Conservation (phyloP, 495 filamentous ascomycete species). For the Wilcoxina mikolae region DNA sequence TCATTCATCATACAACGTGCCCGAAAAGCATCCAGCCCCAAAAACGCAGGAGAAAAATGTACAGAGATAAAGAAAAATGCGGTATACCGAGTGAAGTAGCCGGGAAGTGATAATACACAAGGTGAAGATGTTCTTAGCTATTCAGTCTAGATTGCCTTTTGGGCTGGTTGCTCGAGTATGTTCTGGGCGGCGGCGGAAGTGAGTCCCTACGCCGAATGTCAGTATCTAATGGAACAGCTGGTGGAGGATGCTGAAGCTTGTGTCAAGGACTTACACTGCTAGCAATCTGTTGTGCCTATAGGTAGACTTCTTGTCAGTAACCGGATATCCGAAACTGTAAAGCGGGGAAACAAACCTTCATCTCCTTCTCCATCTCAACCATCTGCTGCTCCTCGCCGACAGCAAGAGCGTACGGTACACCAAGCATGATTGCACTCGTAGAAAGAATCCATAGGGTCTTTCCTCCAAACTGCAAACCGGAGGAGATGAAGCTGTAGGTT, state of each 20-base stretch:
- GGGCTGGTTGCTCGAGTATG: background rate
- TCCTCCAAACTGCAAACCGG: slow-evolving; percentile 51
- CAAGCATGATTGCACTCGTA: slow-evolving; percentile 74
- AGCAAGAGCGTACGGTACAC: slow-evolving; percentile 83
- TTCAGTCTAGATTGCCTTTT: too few species aligned
- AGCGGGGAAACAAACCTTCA: slow-evolving; percentile 44
- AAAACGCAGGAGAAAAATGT: slow-evolving; percentile 3
- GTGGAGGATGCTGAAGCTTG: background rate
- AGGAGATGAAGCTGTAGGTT: slow-evolving; percentile 44
- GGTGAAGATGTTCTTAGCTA: background rate
- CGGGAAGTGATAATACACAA: background rate
- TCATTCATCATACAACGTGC: background rate
- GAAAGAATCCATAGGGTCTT: slow-evolving; percentile 77
- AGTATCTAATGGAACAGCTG: background rate
- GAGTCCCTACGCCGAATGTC: background rate
- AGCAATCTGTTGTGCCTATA: slow-evolving; percentile 9
- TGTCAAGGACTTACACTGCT: background rate
- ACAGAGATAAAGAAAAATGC: background rate
- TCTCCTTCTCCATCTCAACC: slow-evolving; percentile 90
- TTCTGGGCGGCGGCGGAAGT: background rate
- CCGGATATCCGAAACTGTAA: background rate
- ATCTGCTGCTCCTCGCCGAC: slow-evolving; percentile 91
- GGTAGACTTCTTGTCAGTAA: background rate
- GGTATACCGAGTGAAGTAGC: background rate
- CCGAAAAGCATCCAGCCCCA: background rate